Percentiles rank a stretch among this genome's conserved stretches.
phyloP scores from a whole-genome alignment of 164 flowering plant species.

The Chimonanthus praecox region DNA sequence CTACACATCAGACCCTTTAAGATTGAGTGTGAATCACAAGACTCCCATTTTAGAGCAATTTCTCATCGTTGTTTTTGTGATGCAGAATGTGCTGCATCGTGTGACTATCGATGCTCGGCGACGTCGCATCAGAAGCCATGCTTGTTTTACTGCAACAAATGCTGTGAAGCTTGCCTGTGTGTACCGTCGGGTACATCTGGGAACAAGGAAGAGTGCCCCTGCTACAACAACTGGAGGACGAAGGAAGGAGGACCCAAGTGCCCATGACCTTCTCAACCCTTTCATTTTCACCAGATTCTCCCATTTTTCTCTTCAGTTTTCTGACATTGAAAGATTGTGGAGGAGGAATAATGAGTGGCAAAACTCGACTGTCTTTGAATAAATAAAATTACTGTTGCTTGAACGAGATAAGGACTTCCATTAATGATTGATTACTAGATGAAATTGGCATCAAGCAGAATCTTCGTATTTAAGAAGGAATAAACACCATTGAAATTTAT shows the following conservation, averaged over 20 bases:
- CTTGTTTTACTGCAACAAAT: constrained; percentile 22
- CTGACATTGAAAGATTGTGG: too few species aligned
- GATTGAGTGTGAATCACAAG: too few species aligned
- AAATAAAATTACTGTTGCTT: background rate
- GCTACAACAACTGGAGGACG: constrained; percentile 33
- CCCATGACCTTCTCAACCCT: constrained; percentile 13
- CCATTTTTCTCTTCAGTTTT: too few species aligned
- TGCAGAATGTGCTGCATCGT: constrained; percentile 15
- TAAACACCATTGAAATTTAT: too few species aligned
- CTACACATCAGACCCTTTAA: too few species aligned
- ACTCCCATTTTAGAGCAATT: too few species aligned
- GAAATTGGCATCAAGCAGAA: too few species aligned
- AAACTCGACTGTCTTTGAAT: background rate
- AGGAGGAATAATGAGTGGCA: background rate
- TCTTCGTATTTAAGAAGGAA: too few species aligned
- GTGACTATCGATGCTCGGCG: constrained; percentile 20
- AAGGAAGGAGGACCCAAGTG: constrained; percentile 32
- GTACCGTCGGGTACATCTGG: constrained; percentile 33
- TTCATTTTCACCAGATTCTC: background rate
- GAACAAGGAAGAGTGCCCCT: constrained; percentile 32
- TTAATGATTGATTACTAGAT: background rate
- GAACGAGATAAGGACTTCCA: background rate
- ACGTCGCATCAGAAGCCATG: constrained; percentile 19
- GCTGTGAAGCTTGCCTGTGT: constrained; percentile 26
- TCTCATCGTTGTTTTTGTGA: background rate